phyloP scores from a whole-genome alignment of 2,329 filamentous ascomycete species.

The Aspergillus intermedius region DNA sequence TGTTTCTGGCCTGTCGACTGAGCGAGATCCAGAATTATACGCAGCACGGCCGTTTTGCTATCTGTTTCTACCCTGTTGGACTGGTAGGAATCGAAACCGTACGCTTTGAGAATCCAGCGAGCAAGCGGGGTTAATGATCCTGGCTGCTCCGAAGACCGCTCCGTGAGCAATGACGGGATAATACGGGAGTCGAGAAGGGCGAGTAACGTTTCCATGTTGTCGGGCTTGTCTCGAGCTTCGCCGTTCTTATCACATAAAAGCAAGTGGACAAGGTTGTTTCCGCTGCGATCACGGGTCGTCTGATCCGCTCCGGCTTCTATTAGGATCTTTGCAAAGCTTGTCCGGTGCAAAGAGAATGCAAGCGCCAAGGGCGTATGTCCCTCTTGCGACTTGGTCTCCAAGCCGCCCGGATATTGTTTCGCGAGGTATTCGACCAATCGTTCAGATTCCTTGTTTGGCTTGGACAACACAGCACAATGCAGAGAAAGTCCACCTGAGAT shows the following conservation, averaged over 20 bases:
- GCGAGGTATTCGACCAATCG: constrained; percentile 61
- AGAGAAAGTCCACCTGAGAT: constrained; percentile 48
- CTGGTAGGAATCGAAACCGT: constrained; percentile 2
- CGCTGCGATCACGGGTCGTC: constrained; percentile 52
- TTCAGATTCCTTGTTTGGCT: constrained; percentile 37
- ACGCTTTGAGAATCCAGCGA: constrained; percentile 41
- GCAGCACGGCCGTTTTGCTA: constrained; percentile 39
- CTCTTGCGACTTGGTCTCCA: constrained; percentile 51
- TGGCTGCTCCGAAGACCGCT: constrained; percentile 21
- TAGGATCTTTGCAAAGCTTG: constrained; percentile 47
- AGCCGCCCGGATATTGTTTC: constrained; percentile 51
- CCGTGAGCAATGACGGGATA: constrained; percentile 23
- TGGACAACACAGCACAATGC: constrained; percentile 57
- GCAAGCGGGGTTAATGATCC: constrained; percentile 48
- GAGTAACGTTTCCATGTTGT: constrained; percentile 52
- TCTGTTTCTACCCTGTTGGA: constrained; percentile 10
- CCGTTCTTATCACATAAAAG: constrained; percentile 32
- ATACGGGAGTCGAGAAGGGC: constrained; percentile 54
- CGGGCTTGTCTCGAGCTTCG: constrained; percentile 24
- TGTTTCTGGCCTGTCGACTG: constrained; percentile 43
- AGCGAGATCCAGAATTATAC: constrained; percentile 50
- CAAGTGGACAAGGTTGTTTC: constrained; percentile 64
- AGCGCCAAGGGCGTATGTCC: constrained; percentile 60
- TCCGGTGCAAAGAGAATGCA: constrained; percentile 49
- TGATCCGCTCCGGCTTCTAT: constrained; percentile 65